These are phyloP conservation scores for Solanum chiquidenum DNA, from an alignment of 257 asterid genomes.

Conservation along the genomic window DNA sequence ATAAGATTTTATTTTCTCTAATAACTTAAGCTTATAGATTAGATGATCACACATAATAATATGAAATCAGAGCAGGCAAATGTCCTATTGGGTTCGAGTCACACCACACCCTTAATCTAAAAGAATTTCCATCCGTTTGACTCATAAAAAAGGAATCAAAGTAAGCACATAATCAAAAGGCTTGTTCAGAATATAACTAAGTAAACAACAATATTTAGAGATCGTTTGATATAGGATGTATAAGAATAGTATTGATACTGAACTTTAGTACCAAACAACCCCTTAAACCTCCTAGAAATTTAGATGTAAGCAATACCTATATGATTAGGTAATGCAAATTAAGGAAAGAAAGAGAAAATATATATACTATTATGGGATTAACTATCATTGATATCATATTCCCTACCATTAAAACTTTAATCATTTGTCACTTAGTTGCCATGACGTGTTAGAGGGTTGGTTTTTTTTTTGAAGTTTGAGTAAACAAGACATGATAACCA, in stretches of 20 bases:
- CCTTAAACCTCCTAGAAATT: background rate
- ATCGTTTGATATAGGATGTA: background rate
- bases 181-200: too few species aligned
- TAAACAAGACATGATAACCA: background rate
- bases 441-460: background rate
- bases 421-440: background rate
- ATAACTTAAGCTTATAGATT: background rate
- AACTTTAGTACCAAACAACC: background rate
- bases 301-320: background rate
- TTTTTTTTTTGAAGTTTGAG: background rate
- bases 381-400: background rate
- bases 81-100: background rate
- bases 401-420: background rate
- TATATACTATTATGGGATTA: background rate
- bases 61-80: background rate
- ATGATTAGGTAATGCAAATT: background rate
- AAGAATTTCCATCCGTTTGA: background rate
- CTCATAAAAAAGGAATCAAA: background rate
- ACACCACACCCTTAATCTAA: background rate
- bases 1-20: background rate
- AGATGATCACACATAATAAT: background rate
- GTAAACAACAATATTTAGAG: background rate
- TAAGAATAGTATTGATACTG: background rate
- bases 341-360: background rate
- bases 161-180: background rate